These are phyloP conservation scores for Debaryomyces udenii DNA, from an alignment of 1,139 yeast genomes.

Conservation along the genomic window DNA sequence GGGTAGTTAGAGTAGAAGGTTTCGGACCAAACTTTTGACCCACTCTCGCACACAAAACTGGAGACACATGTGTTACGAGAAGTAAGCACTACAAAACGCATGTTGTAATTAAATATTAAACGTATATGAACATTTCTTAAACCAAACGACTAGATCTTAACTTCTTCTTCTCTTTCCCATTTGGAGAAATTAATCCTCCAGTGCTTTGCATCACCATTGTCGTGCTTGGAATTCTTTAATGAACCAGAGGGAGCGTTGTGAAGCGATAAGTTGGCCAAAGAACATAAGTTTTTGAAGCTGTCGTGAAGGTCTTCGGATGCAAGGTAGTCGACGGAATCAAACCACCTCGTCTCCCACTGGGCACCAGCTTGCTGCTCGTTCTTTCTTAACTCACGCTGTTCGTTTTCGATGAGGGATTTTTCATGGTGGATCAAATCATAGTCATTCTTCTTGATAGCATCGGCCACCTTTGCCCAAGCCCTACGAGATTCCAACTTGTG, in stretches of 20 bases:
- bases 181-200: constrained; percentile 66
- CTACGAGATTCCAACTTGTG: constrained; percentile 73
- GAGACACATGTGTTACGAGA: no score
- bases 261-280: constrained; percentile 58
- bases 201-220: constrained; percentile 54
- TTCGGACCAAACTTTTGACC: no score
- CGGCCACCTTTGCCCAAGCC: constrained; percentile 89
- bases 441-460: constrained; percentile 76
- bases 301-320: constrained; percentile 33
- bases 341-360: constrained; percentile 81
- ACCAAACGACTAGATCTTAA: constrained; percentile 32
- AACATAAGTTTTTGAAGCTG: constrained; percentile 53
- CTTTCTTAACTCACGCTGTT: constrained; percentile 79
- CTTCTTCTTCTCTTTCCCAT: constrained; percentile 64
- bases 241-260: constrained; percentile 73
- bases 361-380: constrained; percentile 64
- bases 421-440: constrained; percentile 72
- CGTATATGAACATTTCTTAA: no score
- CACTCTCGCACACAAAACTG: no score
- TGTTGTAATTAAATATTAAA: no score
- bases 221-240: constrained; percentile 52
- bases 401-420: constrained; percentile 77
- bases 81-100: no score
- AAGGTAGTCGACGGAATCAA: constrained; percentile 54
- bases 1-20: no score